Evolutionary conservation across 495 filamentous ascomycete species (phyloP).

Genomic region (Penicillium coprophilum): DNA sequence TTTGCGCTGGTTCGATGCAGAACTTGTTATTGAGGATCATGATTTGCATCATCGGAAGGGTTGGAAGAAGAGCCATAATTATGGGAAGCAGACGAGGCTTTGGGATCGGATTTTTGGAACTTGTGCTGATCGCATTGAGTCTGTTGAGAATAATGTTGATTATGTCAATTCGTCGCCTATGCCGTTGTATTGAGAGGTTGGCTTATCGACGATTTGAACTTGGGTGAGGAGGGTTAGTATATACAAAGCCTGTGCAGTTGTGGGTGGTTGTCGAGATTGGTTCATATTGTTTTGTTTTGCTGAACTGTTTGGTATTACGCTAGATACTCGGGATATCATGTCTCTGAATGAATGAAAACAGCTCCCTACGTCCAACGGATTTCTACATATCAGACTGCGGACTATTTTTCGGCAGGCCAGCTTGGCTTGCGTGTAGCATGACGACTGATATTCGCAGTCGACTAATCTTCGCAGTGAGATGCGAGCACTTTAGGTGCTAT

Average conservation of each 20-base stretch:
- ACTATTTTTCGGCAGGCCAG: neutral
- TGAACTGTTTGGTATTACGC: constrained; percentile 6
- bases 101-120: constrained; percentile 44
- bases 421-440: neutral
- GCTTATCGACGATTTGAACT: constrained; percentile 1
- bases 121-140: constrained; percentile 35
- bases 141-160: constrained; percentile 31
- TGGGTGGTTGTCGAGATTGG: neutral
- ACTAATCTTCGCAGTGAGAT: neutral
- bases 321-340: constrained; percentile 6
- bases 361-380: neutral
- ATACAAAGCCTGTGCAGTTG: neutral
- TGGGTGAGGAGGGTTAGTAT: neutral
- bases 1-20: constrained; percentile 29
- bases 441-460: neutral
- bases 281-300: constrained; percentile 2
- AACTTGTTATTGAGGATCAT: constrained; percentile 41
- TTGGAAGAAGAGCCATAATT: constrained; percentile 43
- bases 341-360: constrained; percentile 16
- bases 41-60: constrained; percentile 43
- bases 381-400: neutral
- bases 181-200: constrained; percentile 26
- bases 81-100: constrained; percentile 43
- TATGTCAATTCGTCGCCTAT: constrained; percentile 33
- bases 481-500: neutral